Evolutionary conservation across 2,329 filamentous ascomycete genomes (phyloP).

Genomic region (Fusarium neocosmosporiellum): DNA sequence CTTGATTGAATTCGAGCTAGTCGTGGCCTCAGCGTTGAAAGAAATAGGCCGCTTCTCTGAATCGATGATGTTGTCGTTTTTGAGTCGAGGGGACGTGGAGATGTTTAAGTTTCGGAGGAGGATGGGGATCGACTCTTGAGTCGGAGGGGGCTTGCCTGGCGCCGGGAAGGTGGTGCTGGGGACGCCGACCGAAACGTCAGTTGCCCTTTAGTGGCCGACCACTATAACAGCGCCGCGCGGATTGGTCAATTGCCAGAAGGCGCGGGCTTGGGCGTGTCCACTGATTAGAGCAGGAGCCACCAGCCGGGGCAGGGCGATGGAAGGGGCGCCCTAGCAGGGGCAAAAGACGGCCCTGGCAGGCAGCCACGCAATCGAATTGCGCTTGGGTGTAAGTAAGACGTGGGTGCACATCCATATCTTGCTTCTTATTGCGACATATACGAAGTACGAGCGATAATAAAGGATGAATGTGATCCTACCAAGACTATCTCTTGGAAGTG

Average conservation of each 20-base stretch:
- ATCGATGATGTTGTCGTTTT: not conserved
- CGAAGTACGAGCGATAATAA: not conserved
- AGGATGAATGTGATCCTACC: not conserved
- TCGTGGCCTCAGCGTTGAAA: not conserved
- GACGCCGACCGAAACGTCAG: not conserved
- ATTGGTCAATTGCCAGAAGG: not conserved
- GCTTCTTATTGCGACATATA: not conserved
- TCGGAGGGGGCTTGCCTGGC: not conserved
- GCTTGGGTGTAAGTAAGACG: not conserved
- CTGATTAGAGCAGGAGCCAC: not conserved
- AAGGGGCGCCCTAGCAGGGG: conserved; percentile 1
- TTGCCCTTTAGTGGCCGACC: not conserved
- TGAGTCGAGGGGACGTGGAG: not conserved
- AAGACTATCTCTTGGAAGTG: not conserved
- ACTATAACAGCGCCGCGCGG: not conserved
- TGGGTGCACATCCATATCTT: not conserved
- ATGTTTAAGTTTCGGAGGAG: not conserved
- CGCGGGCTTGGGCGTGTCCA: not conserved
- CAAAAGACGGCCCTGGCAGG: not conserved
- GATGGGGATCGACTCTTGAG: not conserved
- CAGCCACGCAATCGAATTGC: not conserved
- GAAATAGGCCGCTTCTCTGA: not conserved
- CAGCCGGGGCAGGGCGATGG: not conserved
- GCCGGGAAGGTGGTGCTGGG: not conserved
- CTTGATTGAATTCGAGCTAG: not conserved